Percentiles rank a stretch among this genome's conserved stretches.
These are phyloP conservation scores for Alopecurus myosuroides DNA, from an alignment of 176 grass and related monocot genomes.

Conservation along the genomic window DNA sequence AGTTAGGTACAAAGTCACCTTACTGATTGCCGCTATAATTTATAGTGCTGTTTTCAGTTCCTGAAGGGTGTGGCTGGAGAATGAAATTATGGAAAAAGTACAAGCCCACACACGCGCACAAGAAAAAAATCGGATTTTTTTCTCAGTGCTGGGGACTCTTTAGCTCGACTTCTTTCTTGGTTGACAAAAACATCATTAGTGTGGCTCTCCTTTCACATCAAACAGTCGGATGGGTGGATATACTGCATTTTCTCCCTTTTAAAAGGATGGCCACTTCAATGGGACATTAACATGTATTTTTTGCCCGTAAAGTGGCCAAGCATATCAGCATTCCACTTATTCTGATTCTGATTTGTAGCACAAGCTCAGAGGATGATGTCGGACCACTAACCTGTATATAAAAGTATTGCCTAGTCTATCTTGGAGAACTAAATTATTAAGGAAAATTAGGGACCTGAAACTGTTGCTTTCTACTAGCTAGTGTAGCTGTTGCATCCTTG, in stretches of 20 bases:
- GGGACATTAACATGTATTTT: conserved; percentile 5
- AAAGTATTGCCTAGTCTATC: conserved; percentile 12
- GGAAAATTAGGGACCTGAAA: conserved; percentile 7
- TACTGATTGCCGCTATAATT: not conserved
- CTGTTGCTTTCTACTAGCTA: not conserved
- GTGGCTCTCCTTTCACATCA: conserved; percentile 31
- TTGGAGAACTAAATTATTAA: conserved; percentile 13
- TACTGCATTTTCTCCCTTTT: conserved; percentile 23
- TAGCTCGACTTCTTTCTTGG: not conserved
- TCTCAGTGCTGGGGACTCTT: conserved; percentile 1
- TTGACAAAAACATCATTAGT: conserved; percentile 38
- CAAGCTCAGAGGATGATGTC: conserved; percentile 28
- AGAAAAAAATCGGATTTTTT: not conserved
- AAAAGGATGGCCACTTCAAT: conserved; percentile 16
- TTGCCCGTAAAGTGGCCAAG: not conserved
- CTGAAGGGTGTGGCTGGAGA: not conserved
- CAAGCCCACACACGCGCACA: not conserved
- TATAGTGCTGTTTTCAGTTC: not conserved
- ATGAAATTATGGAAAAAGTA: not conserved
- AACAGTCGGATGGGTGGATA: not conserved
- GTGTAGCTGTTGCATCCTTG: not conserved
- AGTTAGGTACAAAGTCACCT: conserved; percentile 19
- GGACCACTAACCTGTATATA: conserved; percentile 19
- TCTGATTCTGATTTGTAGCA: conserved; percentile 9
- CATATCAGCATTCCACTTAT: conserved; percentile 37